A percentile compares a stretch with the other conserved stretches of the same genome.
Evolutionary conservation across 129 eudicot genomes (phyloP).

Genomic region (Sambucus nigra): DNA sequence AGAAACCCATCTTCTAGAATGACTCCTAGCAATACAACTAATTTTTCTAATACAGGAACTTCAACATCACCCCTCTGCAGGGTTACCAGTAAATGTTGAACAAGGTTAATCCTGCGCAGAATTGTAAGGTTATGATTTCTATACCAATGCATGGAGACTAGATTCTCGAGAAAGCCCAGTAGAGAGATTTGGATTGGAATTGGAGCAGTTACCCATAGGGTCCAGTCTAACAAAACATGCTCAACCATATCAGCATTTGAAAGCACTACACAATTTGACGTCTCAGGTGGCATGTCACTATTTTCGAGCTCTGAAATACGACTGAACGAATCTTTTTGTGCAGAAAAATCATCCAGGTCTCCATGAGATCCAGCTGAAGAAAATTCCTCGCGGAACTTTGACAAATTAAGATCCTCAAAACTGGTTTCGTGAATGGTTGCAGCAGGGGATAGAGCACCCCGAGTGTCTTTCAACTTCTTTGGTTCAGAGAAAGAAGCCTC

Average conservation of each 20-base stretch:
- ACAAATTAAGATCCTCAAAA: constrained; percentile 66
- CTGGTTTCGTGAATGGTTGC: constrained; percentile 30
- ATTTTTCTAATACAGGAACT: constrained; percentile 83
- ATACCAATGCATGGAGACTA: constrained; percentile 94
- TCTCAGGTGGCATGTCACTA: constrained; percentile 52
- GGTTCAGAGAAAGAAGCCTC: constrained; percentile 94
- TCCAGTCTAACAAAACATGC: constrained; percentile 95
- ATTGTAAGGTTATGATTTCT: constrained; percentile 85
- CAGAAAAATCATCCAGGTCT: constrained; percentile 86
- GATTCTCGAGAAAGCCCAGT: constrained; percentile 82
- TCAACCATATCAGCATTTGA: constrained; percentile 98
- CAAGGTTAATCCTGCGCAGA: constrained; percentile 81
- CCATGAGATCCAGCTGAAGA: constrained; percentile 77
- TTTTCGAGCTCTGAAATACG: constrained; percentile 76
- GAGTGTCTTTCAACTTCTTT: constrained; percentile 44
- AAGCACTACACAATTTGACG: constrained; percentile 86
- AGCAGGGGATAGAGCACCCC: constrained; percentile 31
- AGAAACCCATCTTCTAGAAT: constrained; percentile 78
- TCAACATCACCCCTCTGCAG: constrained; percentile 95
- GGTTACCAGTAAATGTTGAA: constrained; percentile 84
- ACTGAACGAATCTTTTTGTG: constrained; percentile 65
- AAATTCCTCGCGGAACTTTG: constrained; percentile 66
- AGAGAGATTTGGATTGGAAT: constrained; percentile 80
- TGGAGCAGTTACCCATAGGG: constrained; percentile 85
- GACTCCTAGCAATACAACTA: constrained; percentile 65